Evolutionary conservation across 495 filamentous ascomycete species (phyloP).

Genomic region (Penicillium flavigenum): DNA sequence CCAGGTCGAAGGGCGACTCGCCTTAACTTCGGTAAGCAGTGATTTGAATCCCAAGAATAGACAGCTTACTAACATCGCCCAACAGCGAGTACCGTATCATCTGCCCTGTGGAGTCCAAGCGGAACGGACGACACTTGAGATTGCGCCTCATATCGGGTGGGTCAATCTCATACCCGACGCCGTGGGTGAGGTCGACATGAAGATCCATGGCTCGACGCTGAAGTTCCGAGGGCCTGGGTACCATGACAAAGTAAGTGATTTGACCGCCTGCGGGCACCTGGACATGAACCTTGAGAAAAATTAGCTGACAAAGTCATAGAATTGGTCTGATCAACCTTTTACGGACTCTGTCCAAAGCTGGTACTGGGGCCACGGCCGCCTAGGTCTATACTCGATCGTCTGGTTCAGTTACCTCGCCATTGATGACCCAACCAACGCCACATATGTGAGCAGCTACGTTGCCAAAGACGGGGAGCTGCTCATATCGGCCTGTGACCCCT

Average conservation of each 20-base stretch:
- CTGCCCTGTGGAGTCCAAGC: slow-evolving; percentile 22
- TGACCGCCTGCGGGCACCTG: too few species aligned
- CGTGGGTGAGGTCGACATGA: slow-evolving; percentile 29
- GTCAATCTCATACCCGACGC: slow-evolving; percentile 36
- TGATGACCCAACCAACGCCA: slow-evolving; percentile 18
- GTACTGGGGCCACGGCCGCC: slow-evolving; percentile 45
- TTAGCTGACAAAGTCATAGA: slow-evolving; percentile 15
- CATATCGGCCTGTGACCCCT: slow-evolving; percentile 19
- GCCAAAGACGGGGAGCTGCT: slow-evolving; percentile 26
- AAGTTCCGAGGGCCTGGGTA: slow-evolving; percentile 40
- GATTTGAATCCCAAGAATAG: neutral
- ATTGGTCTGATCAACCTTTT: slow-evolving; percentile 34
- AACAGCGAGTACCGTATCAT: slow-evolving; percentile 14
- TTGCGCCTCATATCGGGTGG: slow-evolving; percentile 40
- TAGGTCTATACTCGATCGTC: slow-evolving; percentile 40
- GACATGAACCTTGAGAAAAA: neutral
- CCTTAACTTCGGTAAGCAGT: slow-evolving; percentile 18
- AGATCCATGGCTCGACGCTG: slow-evolving; percentile 26
- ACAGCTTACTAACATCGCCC: neutral
- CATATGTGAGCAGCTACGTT: slow-evolving; percentile 36
- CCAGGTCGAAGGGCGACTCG: slow-evolving; percentile 17
- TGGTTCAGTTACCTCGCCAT: slow-evolving; percentile 38
- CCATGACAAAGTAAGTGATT: slow-evolving; percentile 38
- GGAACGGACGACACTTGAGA: slow-evolving; percentile 17
- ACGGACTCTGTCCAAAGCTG: slow-evolving; percentile 25